These are phyloP conservation scores for Candida chauliodis DNA, from an alignment of 805 yeast species.

Conservation along the genomic window DNA sequence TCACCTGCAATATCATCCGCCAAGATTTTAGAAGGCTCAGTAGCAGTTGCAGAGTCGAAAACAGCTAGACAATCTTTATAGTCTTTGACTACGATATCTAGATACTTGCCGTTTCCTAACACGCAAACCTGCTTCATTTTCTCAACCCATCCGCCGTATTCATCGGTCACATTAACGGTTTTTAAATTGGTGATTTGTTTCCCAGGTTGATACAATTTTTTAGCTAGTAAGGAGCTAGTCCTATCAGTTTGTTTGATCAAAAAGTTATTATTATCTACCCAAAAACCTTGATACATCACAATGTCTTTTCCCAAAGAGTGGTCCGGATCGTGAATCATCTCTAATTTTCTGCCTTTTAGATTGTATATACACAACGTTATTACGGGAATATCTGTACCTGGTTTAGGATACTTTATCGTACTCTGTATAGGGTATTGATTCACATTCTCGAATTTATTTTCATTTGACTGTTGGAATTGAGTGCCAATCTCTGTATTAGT, in stretches of 20 bases:
- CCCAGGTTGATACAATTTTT: constrained; percentile 40
- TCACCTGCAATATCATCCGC: constrained; percentile 61
- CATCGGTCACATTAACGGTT: constrained; percentile 30
- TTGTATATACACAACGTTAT: constrained; percentile 43
- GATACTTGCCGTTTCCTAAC: constrained; percentile 38
- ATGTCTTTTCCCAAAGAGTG: constrained; percentile 38
- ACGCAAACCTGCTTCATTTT: constrained; percentile 27
- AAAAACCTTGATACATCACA: constrained; percentile 58
- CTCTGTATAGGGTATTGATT: constrained; percentile 47
- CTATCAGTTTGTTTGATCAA: constrained; percentile 65
- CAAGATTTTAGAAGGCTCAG: constrained; percentile 42
- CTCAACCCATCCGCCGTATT: constrained; percentile 60
- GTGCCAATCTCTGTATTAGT: constrained; percentile 16
- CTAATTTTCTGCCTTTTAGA: constrained; percentile 16
- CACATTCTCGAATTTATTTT: constrained; percentile 12
- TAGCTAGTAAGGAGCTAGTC: constrained; percentile 50
- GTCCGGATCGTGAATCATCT: constrained; percentile 9
- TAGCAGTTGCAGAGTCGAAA: constrained; percentile 56
- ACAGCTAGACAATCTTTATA: constrained; percentile 73
- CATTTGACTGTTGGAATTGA: constrained; percentile 11
- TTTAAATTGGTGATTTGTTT: constrained; percentile 33
- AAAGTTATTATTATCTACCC: constrained; percentile 50
- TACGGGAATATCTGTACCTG: constrained; percentile 62
- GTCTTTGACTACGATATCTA: constrained; percentile 62
- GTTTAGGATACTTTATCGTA: constrained; percentile 64